Conservation (phyloP, 768 basidiomycete genomes). For the Vararia minispora region DNA sequence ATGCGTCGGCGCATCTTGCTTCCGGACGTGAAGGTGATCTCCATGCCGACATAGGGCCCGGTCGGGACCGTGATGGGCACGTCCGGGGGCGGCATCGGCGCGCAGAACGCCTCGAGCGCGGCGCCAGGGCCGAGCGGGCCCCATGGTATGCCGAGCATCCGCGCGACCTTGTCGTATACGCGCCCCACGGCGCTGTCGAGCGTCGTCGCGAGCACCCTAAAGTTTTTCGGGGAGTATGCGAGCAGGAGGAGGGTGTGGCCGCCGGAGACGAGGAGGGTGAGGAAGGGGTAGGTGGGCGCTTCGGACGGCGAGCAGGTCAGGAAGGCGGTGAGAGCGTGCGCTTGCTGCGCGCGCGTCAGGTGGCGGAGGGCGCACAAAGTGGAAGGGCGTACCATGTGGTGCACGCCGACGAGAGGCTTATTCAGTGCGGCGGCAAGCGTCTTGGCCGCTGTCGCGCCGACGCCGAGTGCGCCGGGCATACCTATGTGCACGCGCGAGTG, state of each 20-base stretch:
- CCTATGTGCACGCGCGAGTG: conserved; percentile 27
- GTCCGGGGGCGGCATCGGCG: conserved; percentile 17
- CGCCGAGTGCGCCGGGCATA: conserved; percentile 70
- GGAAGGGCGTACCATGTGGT: conserved; percentile 74
- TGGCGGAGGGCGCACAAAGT: not conserved
- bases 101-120: conserved; percentile 67
- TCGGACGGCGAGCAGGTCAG: conserved; percentile 15
- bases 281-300: conserved; percentile 67
- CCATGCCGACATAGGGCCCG: too few species aligned
- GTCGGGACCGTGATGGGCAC: not conserved
- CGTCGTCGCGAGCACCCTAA: conserved; percentile 64
- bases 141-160: conserved; percentile 58
- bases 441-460: conserved; percentile 77
- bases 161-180: conserved; percentile 75
- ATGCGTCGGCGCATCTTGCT: conserved; percentile 38
- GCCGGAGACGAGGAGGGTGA: conserved; percentile 85
- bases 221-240: conserved; percentile 43
- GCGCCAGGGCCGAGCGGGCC: conserved; percentile 58
- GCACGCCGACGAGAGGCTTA: conserved; percentile 81
- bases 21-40: too few species aligned
- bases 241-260: conserved; percentile 88
- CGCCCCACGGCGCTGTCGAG: conserved; percentile 69
- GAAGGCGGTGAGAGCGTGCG: conserved; percentile 45
- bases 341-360: conserved; percentile 49
- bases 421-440: conserved; percentile 65